These are phyloP conservation scores for Cladosporium sp. DNA, from an alignment of 2,329 filamentous ascomycete genomes.

Conservation along the genomic window DNA sequence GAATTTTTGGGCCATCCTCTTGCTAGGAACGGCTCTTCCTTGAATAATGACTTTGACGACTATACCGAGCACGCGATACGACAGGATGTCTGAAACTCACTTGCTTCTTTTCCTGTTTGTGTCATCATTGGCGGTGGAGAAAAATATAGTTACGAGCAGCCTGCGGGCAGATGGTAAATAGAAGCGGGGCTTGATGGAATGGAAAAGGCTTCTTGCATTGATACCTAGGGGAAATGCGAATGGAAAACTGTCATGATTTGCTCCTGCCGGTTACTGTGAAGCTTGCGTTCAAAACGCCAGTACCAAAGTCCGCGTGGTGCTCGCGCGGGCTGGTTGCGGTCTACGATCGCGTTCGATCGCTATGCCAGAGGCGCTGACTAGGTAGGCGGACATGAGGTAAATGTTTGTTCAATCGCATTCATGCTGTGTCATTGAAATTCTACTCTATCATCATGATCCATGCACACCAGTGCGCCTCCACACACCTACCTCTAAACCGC, in stretches of 20 bases:
- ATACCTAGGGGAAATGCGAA: background rate
- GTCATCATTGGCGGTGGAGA: background rate
- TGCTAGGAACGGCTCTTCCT: background rate
- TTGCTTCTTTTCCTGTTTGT: background rate
- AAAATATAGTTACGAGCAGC: conserved; percentile 3
- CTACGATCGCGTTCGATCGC: no score
- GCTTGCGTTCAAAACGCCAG: no score
- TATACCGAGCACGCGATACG: background rate
- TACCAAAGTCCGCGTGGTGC: no score
- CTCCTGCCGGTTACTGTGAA: background rate
- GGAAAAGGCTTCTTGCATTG: background rate
- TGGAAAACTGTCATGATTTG: background rate
- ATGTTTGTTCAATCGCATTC: background rate
- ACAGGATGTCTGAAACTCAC: background rate
- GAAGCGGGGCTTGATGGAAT: background rate
- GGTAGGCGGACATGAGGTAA: no score
- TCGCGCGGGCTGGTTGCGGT: no score
- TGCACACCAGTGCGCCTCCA: background rate
- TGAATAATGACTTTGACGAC: background rate
- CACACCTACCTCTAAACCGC: no score
- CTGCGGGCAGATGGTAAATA: background rate
- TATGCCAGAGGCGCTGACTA: no score
- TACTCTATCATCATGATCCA: background rate
- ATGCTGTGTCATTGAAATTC: background rate
- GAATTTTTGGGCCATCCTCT: background rate